Evolutionary conservation across 306 rosid genomes (phyloP), one percentile per base, ranked within the genome.

Genomic region (Astragalus membranaceus): DNA sequence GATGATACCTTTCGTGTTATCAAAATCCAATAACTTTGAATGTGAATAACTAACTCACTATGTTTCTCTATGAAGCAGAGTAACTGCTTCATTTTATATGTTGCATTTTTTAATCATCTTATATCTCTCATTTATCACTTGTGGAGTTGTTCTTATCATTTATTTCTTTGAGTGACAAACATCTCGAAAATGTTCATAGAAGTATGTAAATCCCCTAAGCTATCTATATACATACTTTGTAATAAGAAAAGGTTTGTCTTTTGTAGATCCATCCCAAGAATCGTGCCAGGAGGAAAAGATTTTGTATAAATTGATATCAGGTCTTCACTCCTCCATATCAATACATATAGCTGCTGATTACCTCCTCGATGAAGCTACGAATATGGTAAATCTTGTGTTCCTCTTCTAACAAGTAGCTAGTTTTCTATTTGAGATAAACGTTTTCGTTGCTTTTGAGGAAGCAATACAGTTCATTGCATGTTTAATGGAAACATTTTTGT

Each of bases 271-370:
- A 4, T 87, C 92, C n/a, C 87, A 89, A 82, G 96, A 87, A 73
- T 83, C 74, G 46, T 91, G 97, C 67, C 86, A 91, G 64, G 99
- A 91, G 81, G 95, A 94, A 74, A 88, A 89, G 67, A 83, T 94
- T 61, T 79, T 94, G 86, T 94, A 88, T 88, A 94, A 91, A 78
- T 69, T 94, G 92, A 94, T 94, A 81, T 94, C 99, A 9, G 99
- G 99, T 79, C 92, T 94, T 73, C 99, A 94, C 81, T 88, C 99
- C 63, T 94, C 99, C 59, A 94, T 94, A 76, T 91, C 99, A 13
- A 76, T 94, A 51, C 99, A 94, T 83, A 85, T 92, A 78, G 99
- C 95, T 41, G 66, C 97, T 30, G 99, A 91, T 49, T 94, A 89
- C 88, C 86, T 88, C 43, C 83, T 92, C 33, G 92, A 92, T 61